A percentile compares a stretch with the other conserved stretches of the same genome.
phyloP scores from a whole-genome alignment of 148 eudicot genomes.

The Agrostemma githago region DNA sequence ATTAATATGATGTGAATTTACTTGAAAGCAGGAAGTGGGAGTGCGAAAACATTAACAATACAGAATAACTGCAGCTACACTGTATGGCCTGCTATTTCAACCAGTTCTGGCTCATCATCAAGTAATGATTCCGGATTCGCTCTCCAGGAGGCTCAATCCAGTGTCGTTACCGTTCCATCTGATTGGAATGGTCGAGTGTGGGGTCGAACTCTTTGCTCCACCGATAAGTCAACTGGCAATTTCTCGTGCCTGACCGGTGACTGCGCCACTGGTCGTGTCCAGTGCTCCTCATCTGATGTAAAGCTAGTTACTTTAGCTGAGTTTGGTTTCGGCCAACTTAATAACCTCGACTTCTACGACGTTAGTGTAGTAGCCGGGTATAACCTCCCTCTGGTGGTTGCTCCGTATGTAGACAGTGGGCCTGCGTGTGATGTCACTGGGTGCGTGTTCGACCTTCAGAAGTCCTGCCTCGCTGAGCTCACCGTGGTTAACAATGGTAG shows the following conservation, averaged over 20 bases:
- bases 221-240: constrained; percentile 30
- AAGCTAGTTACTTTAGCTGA: constrained; percentile 32
- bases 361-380: neutral
- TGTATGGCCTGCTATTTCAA: constrained; percentile 57
- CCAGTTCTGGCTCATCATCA: constrained; percentile 19
- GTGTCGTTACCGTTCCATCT: constrained; percentile 18
- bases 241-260: constrained; percentile 67
- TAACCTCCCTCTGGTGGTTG: constrained; percentile 12
- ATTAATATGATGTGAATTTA: neutral
- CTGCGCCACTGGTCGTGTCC: constrained; percentile 45
- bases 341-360: constrained; percentile 33
- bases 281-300: constrained; percentile 28
- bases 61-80: constrained; percentile 48
- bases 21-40: constrained; percentile 2
- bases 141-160: constrained; percentile 39
- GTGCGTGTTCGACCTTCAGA: neutral
- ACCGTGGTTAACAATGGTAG: neutral
- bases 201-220: constrained; percentile 17
- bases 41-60: constrained; percentile 17
- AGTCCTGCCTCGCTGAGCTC: neutral
- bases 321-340: neutral
- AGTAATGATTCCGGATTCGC: constrained; percentile 38
- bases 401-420: neutral
- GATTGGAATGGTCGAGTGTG: constrained; percentile 48
- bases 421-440: neutral